Conservation (phyloP, 2,329 filamentous ascomycete genomes). For the Thelonectria olida region DNA sequence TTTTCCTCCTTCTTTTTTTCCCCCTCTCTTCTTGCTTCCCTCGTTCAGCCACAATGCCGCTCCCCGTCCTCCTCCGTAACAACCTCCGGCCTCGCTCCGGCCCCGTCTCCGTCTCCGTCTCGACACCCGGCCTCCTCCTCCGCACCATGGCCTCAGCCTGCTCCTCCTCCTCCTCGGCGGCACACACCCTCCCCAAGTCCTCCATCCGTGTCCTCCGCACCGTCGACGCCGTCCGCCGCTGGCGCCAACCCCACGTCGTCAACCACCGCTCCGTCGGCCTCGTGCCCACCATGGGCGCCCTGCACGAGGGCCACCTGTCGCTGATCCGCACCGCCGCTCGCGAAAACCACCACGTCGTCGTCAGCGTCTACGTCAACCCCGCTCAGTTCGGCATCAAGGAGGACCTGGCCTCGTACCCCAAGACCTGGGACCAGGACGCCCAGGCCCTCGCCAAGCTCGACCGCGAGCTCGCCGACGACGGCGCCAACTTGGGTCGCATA, state of each 20-base stretch:
- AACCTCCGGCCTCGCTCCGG: constrained; percentile 28
- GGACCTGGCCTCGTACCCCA: constrained; percentile 88
- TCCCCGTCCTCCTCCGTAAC: constrained; percentile 23
- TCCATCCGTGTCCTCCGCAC: constrained; percentile 79
- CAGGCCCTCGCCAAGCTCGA: constrained; percentile 74
- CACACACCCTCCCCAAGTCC: constrained; percentile 61
- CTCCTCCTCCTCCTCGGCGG: constrained; percentile 31
- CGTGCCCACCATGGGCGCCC: constrained; percentile 96
- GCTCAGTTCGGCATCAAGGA: constrained; percentile 93
- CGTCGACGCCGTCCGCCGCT: constrained; percentile 74
- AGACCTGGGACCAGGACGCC: constrained; percentile 85
- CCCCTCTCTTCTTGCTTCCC: background rate
- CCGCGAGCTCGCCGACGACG: constrained; percentile 72
- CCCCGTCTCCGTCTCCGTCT: constrained; percentile 2
- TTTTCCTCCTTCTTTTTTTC: background rate
- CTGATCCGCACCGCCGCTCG: constrained; percentile 84
- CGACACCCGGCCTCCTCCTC: constrained; percentile 24
- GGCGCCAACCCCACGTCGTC: constrained; percentile 72
- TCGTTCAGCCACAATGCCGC: constrained; percentile 22
- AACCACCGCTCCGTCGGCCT: constrained; percentile 81
- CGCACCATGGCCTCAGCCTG: constrained; percentile 33
- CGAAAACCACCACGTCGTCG: constrained; percentile 87
- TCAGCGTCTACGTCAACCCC: constrained; percentile 95
- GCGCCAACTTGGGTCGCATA: constrained; percentile 71
- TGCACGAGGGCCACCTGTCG: constrained; percentile 91